Evolutionary conservation across 148 eudicot species (phyloP), one percentile per base, ranked within the genome.

Genomic region (Vaccinium macrocarpon): DNA sequence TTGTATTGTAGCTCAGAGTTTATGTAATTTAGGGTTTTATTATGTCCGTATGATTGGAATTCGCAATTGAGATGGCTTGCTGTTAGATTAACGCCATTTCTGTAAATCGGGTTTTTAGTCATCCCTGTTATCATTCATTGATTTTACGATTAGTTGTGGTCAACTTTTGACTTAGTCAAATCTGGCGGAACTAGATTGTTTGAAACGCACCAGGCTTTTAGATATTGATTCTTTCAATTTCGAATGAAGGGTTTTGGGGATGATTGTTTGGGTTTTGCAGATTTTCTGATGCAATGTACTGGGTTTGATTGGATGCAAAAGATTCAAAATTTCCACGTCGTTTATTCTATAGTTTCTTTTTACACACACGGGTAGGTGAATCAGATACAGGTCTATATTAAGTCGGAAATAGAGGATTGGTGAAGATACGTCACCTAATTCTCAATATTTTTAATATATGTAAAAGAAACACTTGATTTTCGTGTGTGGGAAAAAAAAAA

Each of bases 101-200:
- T 42, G 46, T 42, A 4, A 42, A 42, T 42, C 46, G 46, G 9
- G 64, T 59, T 59, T 55, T 21, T 16, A 14, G 16, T 16, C 64
- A 53, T 78, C 19, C n/a, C 1, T 46, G 46, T 27, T 46, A 78
- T 27, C 21, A 52, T 62, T 59, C 4, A 12, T 62, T 80, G 35
- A 79, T 56, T 38, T 32, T 4, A 14, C 19, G 4, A 15, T 27
- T 79, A 1, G 35, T 16, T 29, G 32, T 56, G 8, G 77, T 82
- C 23, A 70, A 29, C 75, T n/a, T 50, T 82, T 82, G 57, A 70
- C 11, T 48, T 50, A 1, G 64, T 82, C 76, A 68, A 66, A 82
- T 48, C 8, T 29, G 48, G 27, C 10, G 49, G n/a, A 50, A 50
- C 51, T 8, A 82, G 57, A 29, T 38, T 49, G 9, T 15, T 42